Evolutionary conservation across 2,329 filamentous ascomycete species (phyloP).

Genomic region (Fusarium sublunatum): DNA sequence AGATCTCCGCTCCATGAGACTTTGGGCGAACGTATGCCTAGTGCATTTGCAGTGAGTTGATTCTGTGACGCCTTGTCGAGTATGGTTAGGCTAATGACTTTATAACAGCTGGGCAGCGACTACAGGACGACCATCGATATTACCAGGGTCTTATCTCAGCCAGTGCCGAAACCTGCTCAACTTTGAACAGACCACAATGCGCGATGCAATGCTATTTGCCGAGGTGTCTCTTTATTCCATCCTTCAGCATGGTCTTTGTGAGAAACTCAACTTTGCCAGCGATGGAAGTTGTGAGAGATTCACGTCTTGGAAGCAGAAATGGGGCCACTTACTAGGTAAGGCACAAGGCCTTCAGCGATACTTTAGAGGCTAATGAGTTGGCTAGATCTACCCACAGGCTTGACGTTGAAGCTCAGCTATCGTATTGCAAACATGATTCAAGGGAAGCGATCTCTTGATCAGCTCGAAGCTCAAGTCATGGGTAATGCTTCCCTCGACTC

Average conservation of each 20-base stretch:
- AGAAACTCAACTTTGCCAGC: constrained; percentile 43
- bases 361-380: neutral
- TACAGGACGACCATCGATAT: constrained; percentile 54
- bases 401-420: constrained; percentile 22
- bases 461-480: constrained; percentile 10
- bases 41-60: constrained; percentile 33
- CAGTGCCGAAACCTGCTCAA: constrained; percentile 55
- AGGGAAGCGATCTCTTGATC: constrained; percentile 22
- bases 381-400: constrained; percentile 16
- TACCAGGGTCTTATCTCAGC: constrained; percentile 52
- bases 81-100: neutral
- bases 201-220: constrained; percentile 55
- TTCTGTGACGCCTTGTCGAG: too few species aligned
- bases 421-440: constrained; percentile 26
- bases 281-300: constrained; percentile 24
- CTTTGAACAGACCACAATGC: constrained; percentile 56
- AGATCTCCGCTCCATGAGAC: constrained; percentile 49
- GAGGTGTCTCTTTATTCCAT: constrained; percentile 54
- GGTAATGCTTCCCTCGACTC: constrained; percentile 7
- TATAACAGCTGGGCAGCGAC: constrained; percentile 54
- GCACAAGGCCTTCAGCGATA: too few species aligned
- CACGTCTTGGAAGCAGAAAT: constrained; percentile 32
- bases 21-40: constrained; percentile 36
- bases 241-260: constrained; percentile 50
- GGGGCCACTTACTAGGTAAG: constrained; percentile 32